A percentile compares a stretch with the other conserved stretches of the same genome.
phyloP scores from a whole-genome alignment of 441 rosid species.

The Biscutella laevigata region DNA sequence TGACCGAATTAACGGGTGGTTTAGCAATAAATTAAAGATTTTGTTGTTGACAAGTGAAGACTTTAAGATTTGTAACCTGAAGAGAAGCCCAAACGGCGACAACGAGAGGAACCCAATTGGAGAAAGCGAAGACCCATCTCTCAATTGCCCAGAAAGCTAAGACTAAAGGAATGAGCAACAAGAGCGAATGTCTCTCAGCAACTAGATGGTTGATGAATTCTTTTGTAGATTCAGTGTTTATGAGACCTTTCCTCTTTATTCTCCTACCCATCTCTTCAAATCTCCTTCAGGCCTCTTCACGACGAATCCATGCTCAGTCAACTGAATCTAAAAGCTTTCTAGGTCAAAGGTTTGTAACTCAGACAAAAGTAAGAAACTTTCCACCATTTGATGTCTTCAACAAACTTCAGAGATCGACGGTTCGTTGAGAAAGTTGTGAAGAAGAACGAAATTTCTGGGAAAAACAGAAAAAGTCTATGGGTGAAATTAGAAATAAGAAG shows the following conservation, averaged over 20 bases:
- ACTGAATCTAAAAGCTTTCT: neutral
- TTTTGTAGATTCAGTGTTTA: conserved; percentile 36
- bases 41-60: no score
- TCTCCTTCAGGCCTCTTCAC: conserved; percentile 14
- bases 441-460: neutral
- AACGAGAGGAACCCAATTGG: conserved; percentile 84
- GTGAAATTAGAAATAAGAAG: conserved; percentile 19
- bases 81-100: conserved; percentile 85
- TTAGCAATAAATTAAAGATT: no score
- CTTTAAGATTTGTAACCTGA: conserved; percentile 39
- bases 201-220: conserved; percentile 44
- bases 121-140: conserved; percentile 81
- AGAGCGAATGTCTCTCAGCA: conserved; percentile 54
- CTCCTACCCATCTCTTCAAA: conserved; percentile 37
- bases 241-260: conserved; percentile 33
- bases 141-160: conserved; percentile 66
- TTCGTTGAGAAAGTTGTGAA: no score
- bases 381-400: conserved; percentile 17
- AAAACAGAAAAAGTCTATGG: conserved; percentile 1
- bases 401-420: conserved; percentile 22
- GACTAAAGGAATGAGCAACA: conserved; percentile 49
- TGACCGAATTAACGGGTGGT: neutral
- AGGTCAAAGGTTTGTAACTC: conserved; percentile 9
- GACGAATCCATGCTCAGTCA: conserved; percentile 15
- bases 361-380: neutral